Evolutionary conservation across 2,329 filamentous ascomycete species (phyloP).

Genomic region (Catunica adiposa): DNA sequence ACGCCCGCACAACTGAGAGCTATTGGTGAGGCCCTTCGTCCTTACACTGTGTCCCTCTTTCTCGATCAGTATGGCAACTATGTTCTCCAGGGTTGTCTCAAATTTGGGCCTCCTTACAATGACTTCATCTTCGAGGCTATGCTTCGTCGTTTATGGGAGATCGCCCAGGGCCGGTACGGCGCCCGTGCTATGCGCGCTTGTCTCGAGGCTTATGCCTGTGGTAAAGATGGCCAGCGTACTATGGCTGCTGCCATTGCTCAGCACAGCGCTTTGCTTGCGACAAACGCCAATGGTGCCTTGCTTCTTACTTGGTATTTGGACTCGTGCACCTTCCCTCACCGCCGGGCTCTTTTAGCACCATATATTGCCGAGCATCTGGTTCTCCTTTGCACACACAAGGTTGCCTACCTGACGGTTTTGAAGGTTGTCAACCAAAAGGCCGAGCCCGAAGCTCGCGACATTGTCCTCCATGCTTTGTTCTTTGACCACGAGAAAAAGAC

Average conservation of each 20-base stretch:
- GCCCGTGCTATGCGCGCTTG: slow-evolving; percentile 93
- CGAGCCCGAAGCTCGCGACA: slow-evolving; percentile 80
- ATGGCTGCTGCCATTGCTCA: slow-evolving; percentile 89
- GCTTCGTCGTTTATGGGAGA: slow-evolving; percentile 84
- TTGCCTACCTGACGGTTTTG: slow-evolving; percentile 88
- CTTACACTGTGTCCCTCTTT: slow-evolving; percentile 82
- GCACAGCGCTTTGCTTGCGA: slow-evolving; percentile 89
- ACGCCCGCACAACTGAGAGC: slow-evolving; percentile 64
- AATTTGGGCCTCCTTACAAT: slow-evolving; percentile 77
- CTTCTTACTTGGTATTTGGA: slow-evolving; percentile 96
- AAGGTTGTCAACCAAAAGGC: slow-evolving; percentile 98
- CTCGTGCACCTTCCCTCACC: slow-evolving; percentile 86
- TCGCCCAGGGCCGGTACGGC: slow-evolving; percentile 83
- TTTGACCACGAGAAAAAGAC: slow-evolving; percentile 76
- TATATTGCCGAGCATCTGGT: slow-evolving; percentile 84
- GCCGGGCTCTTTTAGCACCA: slow-evolving; percentile 80
- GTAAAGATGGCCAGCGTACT: slow-evolving; percentile 89
- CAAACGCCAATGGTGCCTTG: slow-evolving; percentile 86
- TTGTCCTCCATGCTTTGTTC: slow-evolving; percentile 78
- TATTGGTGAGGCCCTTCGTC: slow-evolving; percentile 69
- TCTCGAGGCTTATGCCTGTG: slow-evolving; percentile 85
- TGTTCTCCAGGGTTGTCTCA: slow-evolving; percentile 87
- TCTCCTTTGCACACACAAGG: slow-evolving; percentile 94
- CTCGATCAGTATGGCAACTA: slow-evolving; percentile 98
- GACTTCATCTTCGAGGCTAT: slow-evolving; percentile 98